Conservation (phyloP, 345 rosid genomes). For the Diplotaxis tenuifolia region DNA sequence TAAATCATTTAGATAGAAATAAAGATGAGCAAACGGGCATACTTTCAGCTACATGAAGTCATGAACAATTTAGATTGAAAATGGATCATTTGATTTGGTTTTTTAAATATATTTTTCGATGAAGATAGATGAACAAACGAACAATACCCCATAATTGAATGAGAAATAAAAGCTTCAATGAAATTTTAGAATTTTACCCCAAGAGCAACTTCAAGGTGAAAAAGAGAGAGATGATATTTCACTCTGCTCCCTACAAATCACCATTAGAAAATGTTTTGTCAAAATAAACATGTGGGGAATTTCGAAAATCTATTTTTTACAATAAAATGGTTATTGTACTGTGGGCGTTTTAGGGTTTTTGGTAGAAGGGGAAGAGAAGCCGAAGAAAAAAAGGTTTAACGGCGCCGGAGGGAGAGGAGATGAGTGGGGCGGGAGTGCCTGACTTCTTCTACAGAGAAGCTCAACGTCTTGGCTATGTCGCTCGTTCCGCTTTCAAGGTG, state of each 20-base stretch:
- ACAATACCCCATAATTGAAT: too few species aligned
- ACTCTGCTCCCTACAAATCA: background rate
- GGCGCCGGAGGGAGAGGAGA: conserved; percentile 37
- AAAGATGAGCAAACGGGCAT: too few species aligned
- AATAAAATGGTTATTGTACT: background rate
- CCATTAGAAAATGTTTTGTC: background rate
- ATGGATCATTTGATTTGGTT: too few species aligned
- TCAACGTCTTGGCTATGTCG: conserved; percentile 93
- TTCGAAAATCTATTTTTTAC: background rate
- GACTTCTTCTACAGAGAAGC: conserved; percentile 99
- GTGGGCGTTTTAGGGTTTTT: conserved; percentile 3
- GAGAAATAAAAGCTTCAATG: too few species aligned
- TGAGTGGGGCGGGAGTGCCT: conserved; percentile 79
- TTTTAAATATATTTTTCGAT: too few species aligned
- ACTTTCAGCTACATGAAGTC: too few species aligned
- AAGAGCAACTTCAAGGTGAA: too few species aligned
- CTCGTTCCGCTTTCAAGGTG: conserved; percentile 98
- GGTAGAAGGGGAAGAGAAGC: background rate
- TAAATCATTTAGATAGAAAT: too few species aligned
- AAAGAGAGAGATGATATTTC: background rate
- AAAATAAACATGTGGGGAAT: background rate
- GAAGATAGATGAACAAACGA: too few species aligned
- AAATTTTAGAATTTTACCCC: too few species aligned
- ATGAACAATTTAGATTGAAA: too few species aligned
- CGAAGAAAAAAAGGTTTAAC: background rate